Conservation (phyloP, 108 stramenopile species). For the Pseudonitzschia multistriata region DNA sequence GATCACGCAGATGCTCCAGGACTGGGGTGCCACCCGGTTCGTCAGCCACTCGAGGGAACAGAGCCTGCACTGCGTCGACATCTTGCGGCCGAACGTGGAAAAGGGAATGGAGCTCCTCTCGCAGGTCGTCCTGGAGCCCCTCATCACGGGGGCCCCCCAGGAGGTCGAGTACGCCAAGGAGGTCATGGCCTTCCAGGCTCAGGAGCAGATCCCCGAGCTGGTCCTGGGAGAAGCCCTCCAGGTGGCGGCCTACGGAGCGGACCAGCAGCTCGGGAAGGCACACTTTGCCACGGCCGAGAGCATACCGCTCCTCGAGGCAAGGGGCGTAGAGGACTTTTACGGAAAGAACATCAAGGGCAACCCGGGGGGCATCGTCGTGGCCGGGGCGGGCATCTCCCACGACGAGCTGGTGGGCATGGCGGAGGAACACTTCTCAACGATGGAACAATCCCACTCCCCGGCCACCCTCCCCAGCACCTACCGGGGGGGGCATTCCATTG, state of each 20-base stretch:
- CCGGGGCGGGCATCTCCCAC: conserved; percentile 94
- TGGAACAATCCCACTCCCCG: conserved; percentile 32
- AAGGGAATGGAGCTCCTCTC: conserved; percentile 75
- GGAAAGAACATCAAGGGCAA: conserved; percentile 55
- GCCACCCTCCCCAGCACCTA: conserved; percentile 50
- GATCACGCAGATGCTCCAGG: conserved; percentile 55
- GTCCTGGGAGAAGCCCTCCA: conserved; percentile 86
- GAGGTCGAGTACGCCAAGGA: conserved; percentile 72
- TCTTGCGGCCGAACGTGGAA: conserved; percentile 83
- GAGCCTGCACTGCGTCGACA: conserved; percentile 90
- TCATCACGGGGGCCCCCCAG: conserved; percentile 36
- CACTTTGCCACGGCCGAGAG: conserved; percentile 76
- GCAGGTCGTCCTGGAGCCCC: conserved; percentile 70
- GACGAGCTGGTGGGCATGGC: conserved; percentile 85
- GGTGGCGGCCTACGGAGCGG: conserved; percentile 78
- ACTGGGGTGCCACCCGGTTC: conserved; percentile 75
- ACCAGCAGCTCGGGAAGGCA: conserved; percentile 83
- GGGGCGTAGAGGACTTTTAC: conserved; percentile 65
- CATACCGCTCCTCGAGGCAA: conserved; percentile 58
- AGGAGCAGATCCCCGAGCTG: conserved; percentile 75
- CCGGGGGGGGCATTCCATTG: conserved; percentile 65
- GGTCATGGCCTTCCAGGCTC: conserved; percentile 77
- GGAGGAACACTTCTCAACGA: conserved; percentile 71
- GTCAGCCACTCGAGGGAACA: conserved; percentile 87
- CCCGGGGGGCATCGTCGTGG: conserved; percentile 82